Evolutionary conservation across 2,329 filamentous ascomycete species (phyloP), one percentile per base, ranked within the genome.

Genomic region (Pyrenochaeta sp.): DNA sequence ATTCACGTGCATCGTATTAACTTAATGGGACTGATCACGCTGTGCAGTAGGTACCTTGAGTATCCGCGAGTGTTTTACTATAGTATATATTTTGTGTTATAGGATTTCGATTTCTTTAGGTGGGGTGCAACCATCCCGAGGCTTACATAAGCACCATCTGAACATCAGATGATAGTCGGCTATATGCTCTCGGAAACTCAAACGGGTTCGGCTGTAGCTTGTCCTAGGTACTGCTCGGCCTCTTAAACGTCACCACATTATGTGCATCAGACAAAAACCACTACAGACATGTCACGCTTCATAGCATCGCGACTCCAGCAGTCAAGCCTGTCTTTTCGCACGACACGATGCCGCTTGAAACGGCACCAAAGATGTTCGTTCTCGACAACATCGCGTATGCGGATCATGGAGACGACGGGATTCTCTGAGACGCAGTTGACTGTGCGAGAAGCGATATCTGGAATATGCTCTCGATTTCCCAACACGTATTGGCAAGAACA

Each of bases 401-500:
- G 63, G 3, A 79, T 93, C 52, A 93, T 93, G 90, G 88, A 91
- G 64, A 87, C 85, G 36, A 86, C 85, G 1, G 87, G 88, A 27
- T 93, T 94, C 78, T 89, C 87, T 0, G 87, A 91, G 44, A 88
- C 88, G 48, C 90, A 94, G 68, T 71, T 93, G 45, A 87, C 85
- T 51, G 91, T 94, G 3, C 85, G 90, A 36, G 88, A 92, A 58
- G 88, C 90, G 0, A 84, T 93, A 22, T 78, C 81, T 2, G 86
- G 89, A 25, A 82, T 93, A 27, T 93, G 91, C 74, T 80, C 87
- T 1, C 82, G 86, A 9, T 94, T 91, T 61, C 86, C 90, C 15
- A 89, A 91, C 66, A 77, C 75, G 59, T 94, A 93, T 77, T 94
- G 91, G 91, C 88, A 88, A 66, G 85, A 90, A 52, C 88, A 82